Base-by-base conservation (phyloP, 1,284 basidiomycete genomes). In the Ustilago cynodontis region DNA sequence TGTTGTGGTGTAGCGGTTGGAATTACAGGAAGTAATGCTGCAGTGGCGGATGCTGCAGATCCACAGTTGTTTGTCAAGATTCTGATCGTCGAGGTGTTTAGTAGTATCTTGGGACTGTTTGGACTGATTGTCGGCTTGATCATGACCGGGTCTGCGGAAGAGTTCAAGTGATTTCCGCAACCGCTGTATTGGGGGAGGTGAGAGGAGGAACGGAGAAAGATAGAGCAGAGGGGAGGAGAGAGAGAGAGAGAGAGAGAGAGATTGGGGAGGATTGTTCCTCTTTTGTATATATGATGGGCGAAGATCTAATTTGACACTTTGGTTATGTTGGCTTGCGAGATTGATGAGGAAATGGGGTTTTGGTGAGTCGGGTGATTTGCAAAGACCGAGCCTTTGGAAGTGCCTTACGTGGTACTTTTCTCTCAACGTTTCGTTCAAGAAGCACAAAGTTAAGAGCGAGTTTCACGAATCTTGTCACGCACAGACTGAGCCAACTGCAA, bases 21-120 rank as follows among this genome's bases (percentile, higher is more conserved):
- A 7, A 77, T 86, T 51, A 85, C 84, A 29, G 84, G 84, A 13
- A 79, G 81, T 20, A 86, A 86, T 47, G 84, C 83, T 13, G 84
- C 84, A 1, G 62, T 86, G 1, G 83, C 84, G 6, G 84, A 86
- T 70, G 84, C 84, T 0, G 83, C 84, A 1, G 83, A 86, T 70
- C 80, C 82, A 18, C 83, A 85, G 71, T 68, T 86, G 24, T 86
- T 86, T 59, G 82, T 86, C 72, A 85, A 85, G 71, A 84, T 82
- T 28, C 49, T 82, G 59, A 79, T 81, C 54, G 79, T 82, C 7
- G 77, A 81, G 68, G 79, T 86, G n/a, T 86, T 86, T 52, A 78
- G 76, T 45, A 74, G 70, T n/a, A 86, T 86, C 37, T 58, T 86
- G 35, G 84, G 84, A 13, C 56, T 86, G 33, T 86, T 86, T 60